Conservation (phyloP, 106 monocot genomes). For the Platanthera guangdongensis region DNA sequence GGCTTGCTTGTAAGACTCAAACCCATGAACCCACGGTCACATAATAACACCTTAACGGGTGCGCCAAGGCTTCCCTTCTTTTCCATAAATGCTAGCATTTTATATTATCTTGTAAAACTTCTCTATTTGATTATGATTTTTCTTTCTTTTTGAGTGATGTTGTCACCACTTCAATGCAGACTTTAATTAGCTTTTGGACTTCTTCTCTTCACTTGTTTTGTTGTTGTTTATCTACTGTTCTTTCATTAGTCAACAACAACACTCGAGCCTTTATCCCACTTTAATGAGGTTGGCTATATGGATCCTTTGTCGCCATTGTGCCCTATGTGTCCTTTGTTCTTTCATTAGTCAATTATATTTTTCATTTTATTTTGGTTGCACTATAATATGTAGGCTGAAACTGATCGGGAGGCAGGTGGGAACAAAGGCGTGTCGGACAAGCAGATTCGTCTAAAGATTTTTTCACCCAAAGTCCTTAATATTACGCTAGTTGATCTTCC, state of each 20-base stretch:
- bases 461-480: conserved; percentile 87
- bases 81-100: neutral
- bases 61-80: too few relatives aligned
- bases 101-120: neutral
- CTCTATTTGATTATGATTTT: neutral
- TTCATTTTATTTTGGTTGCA: neutral
- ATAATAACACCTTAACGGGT: too few relatives aligned
- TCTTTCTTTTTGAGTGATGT: neutral
- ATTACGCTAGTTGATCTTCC: conserved; percentile 89
- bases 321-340: neutral
- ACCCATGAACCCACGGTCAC: too few relatives aligned
- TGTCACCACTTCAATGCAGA: neutral
- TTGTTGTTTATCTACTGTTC: too few relatives aligned
- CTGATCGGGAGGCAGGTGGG: conserved; percentile 77
- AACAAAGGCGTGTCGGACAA: conserved; percentile 91
- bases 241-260: too few relatives aligned
- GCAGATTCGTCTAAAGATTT: conserved; percentile 80
- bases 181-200: neutral
- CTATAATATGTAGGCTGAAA: conserved; percentile 61
- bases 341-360: neutral
- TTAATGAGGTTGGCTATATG: too few relatives aligned
- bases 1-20: too few relatives aligned
- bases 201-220: too few relatives aligned
- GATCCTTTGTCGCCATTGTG: neutral
- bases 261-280: too few relatives aligned